A percentile compares a stretch with the other conserved stretches of the same genome.
Evolutionary conservation across 225 moss, liverwort and hornwort species (phyloP).

Genomic region (Thuidium tamariscinum): DNA sequence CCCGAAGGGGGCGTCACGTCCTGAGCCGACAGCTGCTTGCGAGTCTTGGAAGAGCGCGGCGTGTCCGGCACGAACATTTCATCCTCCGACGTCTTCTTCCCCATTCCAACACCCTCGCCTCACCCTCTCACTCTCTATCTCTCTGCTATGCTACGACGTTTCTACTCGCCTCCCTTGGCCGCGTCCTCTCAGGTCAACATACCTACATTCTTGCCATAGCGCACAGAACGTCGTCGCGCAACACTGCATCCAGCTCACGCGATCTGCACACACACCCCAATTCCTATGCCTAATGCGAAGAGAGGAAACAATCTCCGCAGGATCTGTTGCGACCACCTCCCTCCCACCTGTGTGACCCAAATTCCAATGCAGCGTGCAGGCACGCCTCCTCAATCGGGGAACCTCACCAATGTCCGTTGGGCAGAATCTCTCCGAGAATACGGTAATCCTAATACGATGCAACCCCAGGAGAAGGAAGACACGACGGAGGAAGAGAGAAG

Average conservation of each 20-base stretch:
- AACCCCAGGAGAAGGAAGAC: not conserved
- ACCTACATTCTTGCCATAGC: constrained; percentile 32
- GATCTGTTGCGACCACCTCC: not conserved
- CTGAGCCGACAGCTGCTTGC: constrained; percentile 21
- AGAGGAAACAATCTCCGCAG: not conserved
- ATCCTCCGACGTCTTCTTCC: constrained; percentile 42
- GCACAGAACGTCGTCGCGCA: not conserved
- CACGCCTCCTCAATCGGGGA: not conserved
- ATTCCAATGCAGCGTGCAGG: constrained; percentile 2
- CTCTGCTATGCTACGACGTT: not conserved
- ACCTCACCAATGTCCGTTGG: not conserved
- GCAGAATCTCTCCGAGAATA: not conserved
- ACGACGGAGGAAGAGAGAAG: not conserved
- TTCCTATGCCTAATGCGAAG: not conserved
- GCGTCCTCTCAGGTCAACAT: constrained; percentile 16
- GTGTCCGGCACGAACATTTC: constrained; percentile 36
- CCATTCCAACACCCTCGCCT: constrained; percentile 1
- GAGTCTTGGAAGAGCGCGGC: constrained; percentile 23
- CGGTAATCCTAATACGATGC: not conserved
- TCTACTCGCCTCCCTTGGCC: not conserved
- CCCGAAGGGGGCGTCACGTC: constrained; percentile 18
- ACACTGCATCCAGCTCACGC: not conserved
- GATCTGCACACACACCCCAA: not conserved
- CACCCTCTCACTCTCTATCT: not conserved
- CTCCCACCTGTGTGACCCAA: not conserved